Percentiles rank a stretch among this genome's conserved stretches.
Conservation (phyloP, 192 early-diverging fungal species). For the Linnemannia exigua region DNA sequence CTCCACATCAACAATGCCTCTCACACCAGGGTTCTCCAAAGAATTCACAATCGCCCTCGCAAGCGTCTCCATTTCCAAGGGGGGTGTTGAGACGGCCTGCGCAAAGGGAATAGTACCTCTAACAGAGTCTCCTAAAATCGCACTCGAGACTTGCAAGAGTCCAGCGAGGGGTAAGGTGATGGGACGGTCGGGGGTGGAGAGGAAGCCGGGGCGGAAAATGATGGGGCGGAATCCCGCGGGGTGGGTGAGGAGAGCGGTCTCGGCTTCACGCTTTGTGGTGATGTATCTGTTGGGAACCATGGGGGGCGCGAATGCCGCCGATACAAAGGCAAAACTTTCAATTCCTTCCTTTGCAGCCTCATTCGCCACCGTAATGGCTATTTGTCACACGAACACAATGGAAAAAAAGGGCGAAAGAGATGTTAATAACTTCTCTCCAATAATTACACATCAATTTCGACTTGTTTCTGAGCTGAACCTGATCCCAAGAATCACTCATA, state of each 20-base stretch:
- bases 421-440: not conserved
- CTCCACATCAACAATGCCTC: slow-evolving; percentile 61
- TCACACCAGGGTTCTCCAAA: slow-evolving; percentile 49
- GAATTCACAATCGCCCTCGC: slow-evolving; percentile 60
- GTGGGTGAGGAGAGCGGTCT: slow-evolving; percentile 65
- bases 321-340: slow-evolving; percentile 75
- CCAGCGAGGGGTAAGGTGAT: slow-evolving; percentile 71
- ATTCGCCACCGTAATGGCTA: slow-evolving; percentile 71
- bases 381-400: not conserved
- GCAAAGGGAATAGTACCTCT: slow-evolving; percentile 63
- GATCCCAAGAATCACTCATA: too few species aligned
- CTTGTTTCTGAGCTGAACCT: too few species aligned
- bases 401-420: not conserved
- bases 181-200: slow-evolving; percentile 73
- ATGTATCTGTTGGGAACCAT: slow-evolving; percentile 76
- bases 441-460: not conserved
- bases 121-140: slow-evolving; percentile 53
- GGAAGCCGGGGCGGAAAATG: slow-evolving; percentile 63
- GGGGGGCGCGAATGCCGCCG: slow-evolving; percentile 75
- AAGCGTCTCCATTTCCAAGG: slow-evolving; percentile 61
- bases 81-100: slow-evolving; percentile 59
- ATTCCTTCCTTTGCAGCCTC: slow-evolving; percentile 63
- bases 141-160: slow-evolving; percentile 62
- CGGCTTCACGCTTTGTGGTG: slow-evolving; percentile 82
- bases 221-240: slow-evolving; percentile 59